These are phyloP conservation scores for Metschnikowia lochheadii DNA, from an alignment of 805 yeast genomes.

Conservation along the genomic window DNA sequence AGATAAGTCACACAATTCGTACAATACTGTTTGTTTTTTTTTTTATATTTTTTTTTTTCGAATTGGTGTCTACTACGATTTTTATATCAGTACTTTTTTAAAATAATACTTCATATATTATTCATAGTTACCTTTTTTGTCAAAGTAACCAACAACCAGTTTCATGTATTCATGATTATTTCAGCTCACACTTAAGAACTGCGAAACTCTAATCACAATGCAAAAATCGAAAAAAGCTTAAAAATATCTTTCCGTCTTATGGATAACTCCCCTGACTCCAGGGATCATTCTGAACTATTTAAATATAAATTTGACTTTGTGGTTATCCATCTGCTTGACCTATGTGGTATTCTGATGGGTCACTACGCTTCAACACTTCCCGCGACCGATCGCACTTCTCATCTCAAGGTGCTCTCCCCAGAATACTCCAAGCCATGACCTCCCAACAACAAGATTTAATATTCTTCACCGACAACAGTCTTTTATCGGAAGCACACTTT, in stretches of 20 bases:
- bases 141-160: no score
- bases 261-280: background rate
- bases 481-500: constrained; percentile 29
- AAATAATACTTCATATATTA: no score
- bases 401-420: background rate
- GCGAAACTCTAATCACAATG: background rate
- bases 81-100: no score
- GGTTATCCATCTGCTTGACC: no score
- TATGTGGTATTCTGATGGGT: background rate
- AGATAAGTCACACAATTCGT: no score
- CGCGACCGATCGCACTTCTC: constrained; percentile 1
- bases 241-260: background rate
- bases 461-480: constrained; percentile 48
- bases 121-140: no score
- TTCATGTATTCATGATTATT: background rate
- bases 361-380: background rate
- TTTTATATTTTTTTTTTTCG: no score
- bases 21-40: no score
- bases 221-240: background rate
- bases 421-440: constrained; percentile 6
- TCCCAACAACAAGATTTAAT: constrained; percentile 57
- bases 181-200: background rate
- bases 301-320: background rate
- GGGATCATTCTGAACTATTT: background rate
- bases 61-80: no score